These are phyloP conservation scores for Pythium brachiatum DNA, from an alignment of 352 stramenopile genomes.

Conservation along the genomic window DNA sequence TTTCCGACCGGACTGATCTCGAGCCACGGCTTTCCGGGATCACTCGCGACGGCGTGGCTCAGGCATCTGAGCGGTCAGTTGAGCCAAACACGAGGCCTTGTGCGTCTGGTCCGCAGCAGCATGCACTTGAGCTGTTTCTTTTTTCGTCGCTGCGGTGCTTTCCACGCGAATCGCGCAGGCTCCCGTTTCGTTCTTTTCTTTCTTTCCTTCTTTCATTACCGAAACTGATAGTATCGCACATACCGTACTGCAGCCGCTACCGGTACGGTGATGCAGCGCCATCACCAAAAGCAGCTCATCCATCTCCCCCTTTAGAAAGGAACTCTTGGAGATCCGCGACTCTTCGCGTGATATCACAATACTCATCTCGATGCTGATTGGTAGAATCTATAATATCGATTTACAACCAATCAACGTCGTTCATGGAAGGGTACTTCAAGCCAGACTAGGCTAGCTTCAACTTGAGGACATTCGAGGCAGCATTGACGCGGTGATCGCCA, in stretches of 20 bases:
- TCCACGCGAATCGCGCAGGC: neutral
- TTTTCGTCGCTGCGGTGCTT: slow-evolving; percentile 14
- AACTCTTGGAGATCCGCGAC: neutral
- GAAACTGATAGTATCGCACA: no score
- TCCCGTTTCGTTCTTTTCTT: slow-evolving; percentile 11
- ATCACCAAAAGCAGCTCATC: neutral
- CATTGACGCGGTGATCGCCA: slow-evolving; percentile 1
- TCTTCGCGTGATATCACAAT: neutral
- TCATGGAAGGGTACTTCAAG: neutral
- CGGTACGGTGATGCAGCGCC: neutral
- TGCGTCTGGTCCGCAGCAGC: slow-evolving; percentile 4
- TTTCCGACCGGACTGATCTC: slow-evolving; percentile 20
- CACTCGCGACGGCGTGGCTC: slow-evolving; percentile 5
- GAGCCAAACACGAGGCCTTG: neutral
- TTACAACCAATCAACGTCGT: neutral
- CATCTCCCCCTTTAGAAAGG: neutral
- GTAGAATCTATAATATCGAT: neutral
- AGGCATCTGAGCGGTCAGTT: slow-evolving; percentile 20
- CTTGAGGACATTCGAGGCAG: slow-evolving; percentile 16
- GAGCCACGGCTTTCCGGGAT: slow-evolving; percentile 13
- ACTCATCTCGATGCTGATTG: neutral
- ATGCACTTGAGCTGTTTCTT: slow-evolving; percentile 22
- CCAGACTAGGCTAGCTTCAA: slow-evolving; percentile 5
- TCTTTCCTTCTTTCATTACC: slow-evolving; percentile 23
- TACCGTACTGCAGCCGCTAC: no score